Evolutionary conservation across 371 early-diverging fungal species (phyloP), one percentile per base, ranked within the genome.

Genomic region (Rhizopus delemar): DNA sequence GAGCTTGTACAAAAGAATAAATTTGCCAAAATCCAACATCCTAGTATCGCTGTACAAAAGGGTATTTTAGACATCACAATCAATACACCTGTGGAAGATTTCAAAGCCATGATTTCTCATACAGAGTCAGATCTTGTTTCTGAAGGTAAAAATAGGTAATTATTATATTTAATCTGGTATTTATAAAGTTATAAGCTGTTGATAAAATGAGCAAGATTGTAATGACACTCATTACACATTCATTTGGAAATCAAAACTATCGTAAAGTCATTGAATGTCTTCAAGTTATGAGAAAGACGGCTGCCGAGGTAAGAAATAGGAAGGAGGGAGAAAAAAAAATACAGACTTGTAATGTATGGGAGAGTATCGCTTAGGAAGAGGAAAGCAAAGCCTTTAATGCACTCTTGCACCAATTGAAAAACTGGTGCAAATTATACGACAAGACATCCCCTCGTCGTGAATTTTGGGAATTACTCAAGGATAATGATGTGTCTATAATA

Each of bases 61-160:
- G 22, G 22, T 22, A 22, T 22, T 22, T n/a, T 15, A 0, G 55
- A 43, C 3, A 33, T 80, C 5, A 46, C 65, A 43, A 66, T 59
- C 12, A 68, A 64, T 3, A 73, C 82, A 41, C 90, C 90, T 16
- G 77, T 87, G 6, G 66, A 63, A 16, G 88, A 88, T 41, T 90
- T 88, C 57, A 69, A 74, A 6, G 73, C 78, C 15, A 77, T 90
- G 80, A 52, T 87, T 7, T 63, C 63, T 15, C 66, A 81, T 48
- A 51, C 59, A 31, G 58, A 70, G 5, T 70, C 73, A 13, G 80
- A 83, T 60, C 49, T 75, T 32, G 79, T 82, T 16, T 45, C 65
- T 2, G 61, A 59, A 29, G 84, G 81, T 81, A 68, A 31, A 34
- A 3, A 8, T 46, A 43, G n/a, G 41, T 31, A 43, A 35, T 13